Base-by-base conservation (phyloP, 768 basidiomycete species). In the Daedaleopsis nitida region DNA sequence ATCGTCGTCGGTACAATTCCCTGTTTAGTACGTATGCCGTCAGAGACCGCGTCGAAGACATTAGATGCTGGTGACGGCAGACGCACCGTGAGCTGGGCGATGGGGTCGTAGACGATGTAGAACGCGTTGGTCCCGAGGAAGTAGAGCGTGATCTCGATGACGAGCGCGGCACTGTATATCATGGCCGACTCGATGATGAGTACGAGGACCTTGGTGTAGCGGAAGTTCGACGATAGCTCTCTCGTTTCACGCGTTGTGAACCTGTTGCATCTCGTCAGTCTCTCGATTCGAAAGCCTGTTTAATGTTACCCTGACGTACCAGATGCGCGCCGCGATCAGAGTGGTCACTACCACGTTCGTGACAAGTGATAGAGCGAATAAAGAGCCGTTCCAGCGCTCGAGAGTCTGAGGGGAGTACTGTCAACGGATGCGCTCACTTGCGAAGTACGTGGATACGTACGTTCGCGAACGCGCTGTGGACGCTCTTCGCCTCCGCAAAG, bases 41-140 rank as follows among this genome's bases (percentile, higher is more conserved):
- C 27, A 32, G 27, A 7, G 27, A 32, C 27, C n/a, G n/a, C n/a
- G n/a, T n/a, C n/a, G n/a, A n/a, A 7, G 27, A 32, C 27, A 32
- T 32, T 32, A 7, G 34, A 52, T 17, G 24, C 19, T 13, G 21
- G 24, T 32, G 27, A 32, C 27, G 27, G 27, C 3, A 32, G 23
- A 54, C 52, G 9, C 21, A 54, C 72, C 19, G 72, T 73, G 14
- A 73, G 69, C 65, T 76, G 74, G 19, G 72, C 73, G 63, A 74
- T 73, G 10, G 75, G 72, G 60, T 77, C 76, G 47, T 74, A 74
- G 19, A 77, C 66, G 52, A 76, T 76, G 65, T 76, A 76, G 65
- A 77, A 73, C 11, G 72, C 71, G 55, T 75, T 75, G 17, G 65
- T 69, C 23, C 66, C 65, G 24, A 73, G 47, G 67, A 74, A 73